Conservation (phyloP, 2,329 filamentous ascomycete species). For the Pyricularia sp. region DNA sequence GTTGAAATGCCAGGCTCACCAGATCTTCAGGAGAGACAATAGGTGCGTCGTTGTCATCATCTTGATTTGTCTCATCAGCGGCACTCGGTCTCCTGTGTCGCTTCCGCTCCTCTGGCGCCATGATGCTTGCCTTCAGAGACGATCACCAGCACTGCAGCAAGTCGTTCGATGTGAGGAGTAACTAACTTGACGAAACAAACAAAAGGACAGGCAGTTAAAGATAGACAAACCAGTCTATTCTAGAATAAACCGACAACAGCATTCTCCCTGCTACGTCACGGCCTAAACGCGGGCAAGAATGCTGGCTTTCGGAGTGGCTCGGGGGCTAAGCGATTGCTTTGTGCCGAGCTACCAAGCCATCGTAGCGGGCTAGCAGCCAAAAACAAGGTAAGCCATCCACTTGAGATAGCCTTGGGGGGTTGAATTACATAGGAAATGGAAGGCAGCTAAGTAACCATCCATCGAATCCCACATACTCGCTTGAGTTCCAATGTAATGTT, state of each 20-base stretch:
- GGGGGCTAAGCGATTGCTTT: neutral
- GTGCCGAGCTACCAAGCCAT: neutral
- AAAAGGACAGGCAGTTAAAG: neutral
- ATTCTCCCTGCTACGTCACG: neutral
- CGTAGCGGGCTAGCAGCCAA: neutral
- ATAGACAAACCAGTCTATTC: neutral
- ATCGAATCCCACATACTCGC: no score
- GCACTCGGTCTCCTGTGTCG: neutral
- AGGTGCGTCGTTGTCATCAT: neutral
- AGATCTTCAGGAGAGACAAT: neutral
- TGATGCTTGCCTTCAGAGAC: neutral
- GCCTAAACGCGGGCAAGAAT: neutral
- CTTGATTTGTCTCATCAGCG: neutral
- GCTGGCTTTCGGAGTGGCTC: neutral
- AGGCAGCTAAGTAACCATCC: neutral
- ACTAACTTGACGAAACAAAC: neutral
- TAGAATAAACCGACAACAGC: neutral
- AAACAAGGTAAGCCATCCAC: neutral
- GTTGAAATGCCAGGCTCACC: neutral
- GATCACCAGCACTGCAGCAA: neutral
- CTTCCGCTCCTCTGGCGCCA: neutral
- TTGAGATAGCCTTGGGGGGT: neutral
- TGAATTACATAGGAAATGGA: neutral
- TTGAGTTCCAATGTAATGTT: neutral
- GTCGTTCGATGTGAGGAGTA: neutral